These are phyloP conservation scores for Simplicillium aogashimaense DNA, from an alignment of 2,329 filamentous ascomycete species.

Conservation along the genomic window DNA sequence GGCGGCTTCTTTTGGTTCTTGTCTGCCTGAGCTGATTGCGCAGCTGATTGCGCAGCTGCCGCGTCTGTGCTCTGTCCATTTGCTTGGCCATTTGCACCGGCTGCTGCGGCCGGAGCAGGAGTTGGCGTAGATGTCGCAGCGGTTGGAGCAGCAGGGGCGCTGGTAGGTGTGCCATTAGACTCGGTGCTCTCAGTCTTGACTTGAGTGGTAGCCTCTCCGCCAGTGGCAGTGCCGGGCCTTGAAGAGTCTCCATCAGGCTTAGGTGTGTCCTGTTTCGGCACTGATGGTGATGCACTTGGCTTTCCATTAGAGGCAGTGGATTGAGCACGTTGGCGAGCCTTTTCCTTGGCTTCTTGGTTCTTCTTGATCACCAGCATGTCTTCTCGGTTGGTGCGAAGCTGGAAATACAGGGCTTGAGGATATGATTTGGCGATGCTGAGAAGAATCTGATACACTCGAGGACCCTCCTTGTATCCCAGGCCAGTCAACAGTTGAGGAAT, in stretches of 20 bases:
- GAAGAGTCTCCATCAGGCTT: slow-evolving; percentile 28
- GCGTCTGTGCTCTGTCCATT: slow-evolving; percentile 1
- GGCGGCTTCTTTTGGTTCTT: slow-evolving; percentile 60
- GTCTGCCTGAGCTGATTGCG: slow-evolving; percentile 8
- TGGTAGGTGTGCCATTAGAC: slow-evolving; percentile 13
- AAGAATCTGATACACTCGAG: slow-evolving; percentile 75
- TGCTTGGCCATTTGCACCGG: not conserved
- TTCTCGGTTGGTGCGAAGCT: slow-evolving; percentile 84
- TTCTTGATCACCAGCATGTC: slow-evolving; percentile 92
- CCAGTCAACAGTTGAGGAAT: slow-evolving; percentile 94
- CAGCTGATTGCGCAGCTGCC: slow-evolving; percentile 7
- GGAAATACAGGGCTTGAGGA: slow-evolving; percentile 92
- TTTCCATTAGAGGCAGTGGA: slow-evolving; percentile 33
- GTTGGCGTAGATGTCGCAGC: slow-evolving; percentile 12
- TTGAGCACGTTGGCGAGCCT: slow-evolving; percentile 40
- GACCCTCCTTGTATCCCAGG: slow-evolving; percentile 82
- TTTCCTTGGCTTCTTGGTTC: slow-evolving; percentile 67
- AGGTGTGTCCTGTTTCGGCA: slow-evolving; percentile 41
- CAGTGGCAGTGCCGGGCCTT: slow-evolving; percentile 41
- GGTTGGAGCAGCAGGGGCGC: slow-evolving; percentile 11
- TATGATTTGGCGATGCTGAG: slow-evolving; percentile 93
- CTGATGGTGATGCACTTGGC: slow-evolving; percentile 34
- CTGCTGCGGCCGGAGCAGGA: slow-evolving; percentile 10
- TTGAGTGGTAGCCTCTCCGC: slow-evolving; percentile 24
- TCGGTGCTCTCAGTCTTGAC: slow-evolving; percentile 36